A percentile compares a stretch with the other conserved stretches of the same genome.
Conservation (phyloP, 2,329 filamentous ascomycete genomes). For the Tolypocladium album region DNA sequence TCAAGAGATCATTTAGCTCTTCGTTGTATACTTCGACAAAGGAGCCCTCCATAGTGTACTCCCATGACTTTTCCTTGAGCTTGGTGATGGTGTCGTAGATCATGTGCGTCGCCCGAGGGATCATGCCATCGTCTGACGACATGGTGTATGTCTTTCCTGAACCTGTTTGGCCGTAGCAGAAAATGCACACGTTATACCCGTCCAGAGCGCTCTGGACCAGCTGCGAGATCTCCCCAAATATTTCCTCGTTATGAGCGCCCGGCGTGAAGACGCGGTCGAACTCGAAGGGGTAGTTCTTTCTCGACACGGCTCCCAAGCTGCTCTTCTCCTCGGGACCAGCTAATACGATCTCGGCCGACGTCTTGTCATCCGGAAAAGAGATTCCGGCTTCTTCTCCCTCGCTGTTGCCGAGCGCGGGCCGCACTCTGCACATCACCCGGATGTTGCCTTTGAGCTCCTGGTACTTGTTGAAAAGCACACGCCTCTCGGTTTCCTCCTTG, state of each 20-base stretch:
- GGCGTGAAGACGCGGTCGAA: constrained; percentile 92
- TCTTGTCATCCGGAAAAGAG: constrained; percentile 70
- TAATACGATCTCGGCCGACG: constrained; percentile 78
- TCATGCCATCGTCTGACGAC: constrained; percentile 87
- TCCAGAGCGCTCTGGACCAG: constrained; percentile 93
- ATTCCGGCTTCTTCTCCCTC: constrained; percentile 64
- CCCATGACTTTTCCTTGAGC: constrained; percentile 85
- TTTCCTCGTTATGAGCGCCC: constrained; percentile 63
- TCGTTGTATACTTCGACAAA: constrained; percentile 99
- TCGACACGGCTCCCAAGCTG: constrained; percentile 62
- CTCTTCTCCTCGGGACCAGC: constrained; percentile 76
- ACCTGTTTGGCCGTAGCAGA: constrained; percentile 96
- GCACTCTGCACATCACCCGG: constrained; percentile 91
- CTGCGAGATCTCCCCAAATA: constrained; percentile 95
- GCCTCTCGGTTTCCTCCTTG: constrained; percentile 79
- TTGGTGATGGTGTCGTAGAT: constrained; percentile 82
- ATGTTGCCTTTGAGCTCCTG: constrained; percentile 98
- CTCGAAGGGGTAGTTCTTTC: constrained; percentile 74
- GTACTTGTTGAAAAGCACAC: constrained; percentile 93
- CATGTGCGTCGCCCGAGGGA: constrained; percentile 82
- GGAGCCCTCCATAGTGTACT: constrained; percentile 85
- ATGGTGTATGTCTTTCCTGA: constrained; percentile 97
- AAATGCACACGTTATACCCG: constrained; percentile 97
- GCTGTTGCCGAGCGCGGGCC: constrained; percentile 52
- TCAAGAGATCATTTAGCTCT: constrained; percentile 81